Percentiles rank a stretch among this genome's conserved stretches.
Evolutionary conservation across 805 yeast species (phyloP).

Genomic region (Kuraishia cidri): DNA sequence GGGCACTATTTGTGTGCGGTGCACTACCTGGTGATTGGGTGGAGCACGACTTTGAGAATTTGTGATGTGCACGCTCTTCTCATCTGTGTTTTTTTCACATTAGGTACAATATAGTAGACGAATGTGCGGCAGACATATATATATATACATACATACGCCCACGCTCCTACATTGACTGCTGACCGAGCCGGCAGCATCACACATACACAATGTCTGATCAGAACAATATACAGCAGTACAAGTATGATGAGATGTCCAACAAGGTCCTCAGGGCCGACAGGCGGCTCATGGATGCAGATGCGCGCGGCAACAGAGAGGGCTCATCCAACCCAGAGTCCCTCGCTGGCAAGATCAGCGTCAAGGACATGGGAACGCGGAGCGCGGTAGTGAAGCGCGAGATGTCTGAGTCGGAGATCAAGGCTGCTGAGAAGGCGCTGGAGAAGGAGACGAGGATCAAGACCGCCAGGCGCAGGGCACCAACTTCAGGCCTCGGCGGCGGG

Average conservation of each 20-base stretch:
- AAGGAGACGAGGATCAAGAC: conserved; percentile 6
- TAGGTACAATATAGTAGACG: no score
- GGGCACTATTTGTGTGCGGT: no score
- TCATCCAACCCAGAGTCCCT: conserved; percentile 67
- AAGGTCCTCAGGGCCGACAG: conserved; percentile 59
- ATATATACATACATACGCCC: no score
- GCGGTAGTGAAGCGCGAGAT: conserved; percentile 10
- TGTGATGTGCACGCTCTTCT: no score
- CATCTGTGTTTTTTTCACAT: no score
- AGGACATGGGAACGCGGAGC: conserved; percentile 54
- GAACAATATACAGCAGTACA: conserved; percentile 25
- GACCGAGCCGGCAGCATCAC: no score
- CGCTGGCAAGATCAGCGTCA: conserved; percentile 54
- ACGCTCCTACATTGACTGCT: no score
- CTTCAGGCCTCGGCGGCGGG: conserved; percentile 4
- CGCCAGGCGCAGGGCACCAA: conserved; percentile 4
- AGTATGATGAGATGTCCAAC: conserved; percentile 70
- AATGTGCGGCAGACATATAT: no score
- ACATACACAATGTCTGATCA: conserved; percentile 3
- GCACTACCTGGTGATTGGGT: no score
- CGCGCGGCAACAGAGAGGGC: conserved; percentile 30
- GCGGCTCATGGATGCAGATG: conserved; percentile 32
- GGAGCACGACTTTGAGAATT: no score
- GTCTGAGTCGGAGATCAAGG: conserved; percentile 8
- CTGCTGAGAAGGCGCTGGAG: conserved; percentile 8